Base-by-base conservation (phyloP, 2,329 filamentous ascomycete species). In the Paradendryphiella salina region DNA sequence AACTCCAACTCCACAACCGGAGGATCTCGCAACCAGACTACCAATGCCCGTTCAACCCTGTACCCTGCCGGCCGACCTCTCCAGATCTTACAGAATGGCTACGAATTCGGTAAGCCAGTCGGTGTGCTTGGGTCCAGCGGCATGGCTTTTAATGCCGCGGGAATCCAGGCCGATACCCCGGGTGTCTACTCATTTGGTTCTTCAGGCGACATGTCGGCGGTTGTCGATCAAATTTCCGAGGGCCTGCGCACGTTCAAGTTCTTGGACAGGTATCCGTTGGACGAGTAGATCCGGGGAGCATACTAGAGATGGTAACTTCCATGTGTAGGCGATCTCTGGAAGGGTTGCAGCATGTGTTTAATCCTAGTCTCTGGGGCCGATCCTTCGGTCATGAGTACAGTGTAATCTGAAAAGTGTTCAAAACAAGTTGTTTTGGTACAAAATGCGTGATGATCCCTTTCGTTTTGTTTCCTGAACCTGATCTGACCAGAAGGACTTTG, bases 21-120 rank as follows among this genome's bases (percentile, higher is more conserved):
- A 26, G 23, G 23, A 26, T 10, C 23, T 26, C 23, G 23, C 14
- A 68, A 67, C 14, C 51, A 40, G 15, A 66, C 66, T 4, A 46
- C 53, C 9, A 52, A 46, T 33, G 49, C 58, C 5, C 56, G 55
- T 17, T 82, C 80, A 3, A 77, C 83, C 0, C 75, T 89, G 5
- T 90, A 81, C 70, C 87, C 87, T 0, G 75, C 80, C 1, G 83
- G 83, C 1, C 78, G 85, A 0, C 87, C 87, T 0, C 70, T 79
- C 2, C 80, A 87, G 74, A 85, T 90, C 42, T 68, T 89, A 14
- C 66, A 77, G 13, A 82, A 85, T 63, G 82, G 79, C 0, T 90
- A 84, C 73, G 76, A 82, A 18, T 90, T 84, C 76, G 87, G 86
- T 3, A 90, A 90, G 77, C 84, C 87, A 0, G 75, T 90, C 18